A percentile compares a stretch with the other conserved stretches of the same genome.
Evolutionary conservation across 352 stramenopile species (phyloP).

Genomic region (Globisporangium spinosum): DNA sequence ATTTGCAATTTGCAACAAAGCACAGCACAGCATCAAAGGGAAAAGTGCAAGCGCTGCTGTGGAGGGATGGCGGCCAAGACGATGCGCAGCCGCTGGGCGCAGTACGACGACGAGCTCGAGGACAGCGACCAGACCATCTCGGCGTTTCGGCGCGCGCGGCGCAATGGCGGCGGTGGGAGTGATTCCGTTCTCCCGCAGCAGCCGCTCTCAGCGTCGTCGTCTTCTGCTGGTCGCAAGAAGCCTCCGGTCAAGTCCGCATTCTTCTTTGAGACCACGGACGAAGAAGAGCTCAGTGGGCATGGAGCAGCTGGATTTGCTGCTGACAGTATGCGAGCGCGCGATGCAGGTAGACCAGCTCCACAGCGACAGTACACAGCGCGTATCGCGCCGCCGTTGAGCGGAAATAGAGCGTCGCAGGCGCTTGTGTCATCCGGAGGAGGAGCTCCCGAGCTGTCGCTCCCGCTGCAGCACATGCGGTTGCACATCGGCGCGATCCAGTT

Average conservation of each 20-base stretch:
- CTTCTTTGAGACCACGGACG: constrained; percentile 73
- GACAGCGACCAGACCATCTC: constrained; percentile 72
- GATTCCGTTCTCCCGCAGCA: neutral
- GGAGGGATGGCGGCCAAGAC: constrained; percentile 4
- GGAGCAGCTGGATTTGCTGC: neutral
- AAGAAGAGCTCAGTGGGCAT: constrained; percentile 31
- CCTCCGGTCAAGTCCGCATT: constrained; percentile 41
- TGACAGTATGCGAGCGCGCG: neutral
- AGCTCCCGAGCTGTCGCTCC: constrained; percentile 8
- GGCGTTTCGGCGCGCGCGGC: constrained; percentile 3
- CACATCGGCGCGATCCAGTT: constrained; percentile 66
- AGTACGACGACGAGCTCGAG: constrained; percentile 53
- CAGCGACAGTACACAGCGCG: neutral
- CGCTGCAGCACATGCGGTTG: constrained; percentile 23
- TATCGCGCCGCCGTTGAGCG: neutral
- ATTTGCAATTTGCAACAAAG: neutral
- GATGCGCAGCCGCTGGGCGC: constrained; percentile 33
- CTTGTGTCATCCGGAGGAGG: constrained; percentile 8
- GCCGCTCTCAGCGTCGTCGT: neutral
- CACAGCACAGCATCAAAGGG: neutral
- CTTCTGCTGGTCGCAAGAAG: constrained; percentile 12
- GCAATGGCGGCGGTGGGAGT: neutral
- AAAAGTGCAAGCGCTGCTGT: neutral
- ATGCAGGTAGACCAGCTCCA: neutral
- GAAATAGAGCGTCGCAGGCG: constrained; percentile 1